Evolutionary conservation across 2,329 filamentous ascomycete genomes (phyloP).

Genomic region (Orbilia oligospora): DNA sequence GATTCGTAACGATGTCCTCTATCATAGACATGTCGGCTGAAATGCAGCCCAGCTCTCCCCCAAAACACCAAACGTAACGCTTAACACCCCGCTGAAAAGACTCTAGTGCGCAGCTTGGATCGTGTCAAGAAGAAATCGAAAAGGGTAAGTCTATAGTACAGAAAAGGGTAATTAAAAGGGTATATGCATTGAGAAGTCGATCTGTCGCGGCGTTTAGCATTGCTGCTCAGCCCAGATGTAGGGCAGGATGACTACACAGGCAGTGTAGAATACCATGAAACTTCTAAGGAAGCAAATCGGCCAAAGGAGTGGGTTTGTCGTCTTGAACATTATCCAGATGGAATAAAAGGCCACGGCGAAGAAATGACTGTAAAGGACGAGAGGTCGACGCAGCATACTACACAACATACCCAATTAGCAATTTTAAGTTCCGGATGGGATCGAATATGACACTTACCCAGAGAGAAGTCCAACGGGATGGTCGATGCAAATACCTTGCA

Average conservation of each 20-base stretch:
- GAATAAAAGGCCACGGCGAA: slow-evolving; percentile 91
- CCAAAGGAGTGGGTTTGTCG: slow-evolving; percentile 71
- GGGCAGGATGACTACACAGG: slow-evolving; percentile 84
- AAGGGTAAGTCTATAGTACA: slow-evolving; percentile 17
- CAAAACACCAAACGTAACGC: slow-evolving; percentile 11
- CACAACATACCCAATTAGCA: slow-evolving; percentile 2
- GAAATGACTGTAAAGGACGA: slow-evolving; percentile 90
- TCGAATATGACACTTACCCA: slow-evolving; percentile 69
- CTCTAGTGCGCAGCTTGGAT: slow-evolving; percentile 18
- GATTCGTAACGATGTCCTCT: not conserved
- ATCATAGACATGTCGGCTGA: slow-evolving; percentile 2
- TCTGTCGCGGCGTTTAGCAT: slow-evolving; percentile 7
- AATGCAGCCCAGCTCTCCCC: not conserved
- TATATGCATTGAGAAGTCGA: not conserved
- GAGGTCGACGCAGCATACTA: slow-evolving; percentile 79
- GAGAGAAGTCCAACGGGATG: slow-evolving; percentile 86
- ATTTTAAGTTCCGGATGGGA: not conserved
- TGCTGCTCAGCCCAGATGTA: slow-evolving; percentile 78
- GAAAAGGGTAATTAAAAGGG: slow-evolving; percentile 21
- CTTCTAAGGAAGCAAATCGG: slow-evolving; percentile 78
- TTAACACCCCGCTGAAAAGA: slow-evolving; percentile 13
- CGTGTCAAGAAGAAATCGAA: slow-evolving; percentile 9
- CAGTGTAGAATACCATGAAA: slow-evolving; percentile 81
- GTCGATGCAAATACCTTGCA: slow-evolving; percentile 78
- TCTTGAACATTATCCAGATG: slow-evolving; percentile 78